Evolutionary conservation across 2,329 filamentous ascomycete species (phyloP).

Genomic region (Mycosphaerella arachidis): DNA sequence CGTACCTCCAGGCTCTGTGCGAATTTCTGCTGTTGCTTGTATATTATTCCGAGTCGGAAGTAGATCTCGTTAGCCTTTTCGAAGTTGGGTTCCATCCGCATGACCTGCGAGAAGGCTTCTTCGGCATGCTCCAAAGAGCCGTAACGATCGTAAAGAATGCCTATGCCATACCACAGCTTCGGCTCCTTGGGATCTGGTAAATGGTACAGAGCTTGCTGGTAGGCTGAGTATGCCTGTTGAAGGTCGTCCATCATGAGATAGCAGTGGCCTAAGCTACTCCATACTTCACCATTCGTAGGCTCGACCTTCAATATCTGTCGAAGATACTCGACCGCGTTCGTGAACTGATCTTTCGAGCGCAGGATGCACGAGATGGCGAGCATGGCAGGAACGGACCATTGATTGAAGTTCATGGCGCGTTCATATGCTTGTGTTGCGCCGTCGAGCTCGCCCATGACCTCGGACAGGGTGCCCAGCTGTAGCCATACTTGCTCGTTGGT

Average conservation of each 20-base stretch:
- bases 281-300: conserved; percentile 83
- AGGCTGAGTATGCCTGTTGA: conserved; percentile 93
- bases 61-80: conserved; percentile 99
- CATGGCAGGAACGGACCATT: conserved; percentile 85
- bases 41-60: conserved; percentile 97
- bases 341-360: conserved; percentile 86
- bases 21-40: conserved; percentile 97
- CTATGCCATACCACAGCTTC: conserved; percentile 97
- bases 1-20: conserved; percentile 81
- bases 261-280: conserved; percentile 96
- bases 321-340: conserved; percentile 88
- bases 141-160: conserved; percentile 94
- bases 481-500: conserved; percentile 90
- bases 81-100: conserved; percentile 96
- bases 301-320: conserved; percentile 89
- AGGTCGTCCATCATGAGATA: conserved; percentile 98
- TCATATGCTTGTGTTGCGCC: conserved; percentile 89
- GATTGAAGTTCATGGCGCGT: conserved; percentile 80
- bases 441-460: conserved; percentile 82
- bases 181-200: conserved; percentile 94
- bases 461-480: conserved; percentile 80
- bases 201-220: conserved; percentile 92
- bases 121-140: conserved; percentile 95
- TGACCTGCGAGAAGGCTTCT: conserved; percentile 96
- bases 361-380: conserved; percentile 89